These are phyloP conservation scores for Cercospora citrullina DNA, from an alignment of 2,329 filamentous ascomycete genomes.

Conservation along the genomic window DNA sequence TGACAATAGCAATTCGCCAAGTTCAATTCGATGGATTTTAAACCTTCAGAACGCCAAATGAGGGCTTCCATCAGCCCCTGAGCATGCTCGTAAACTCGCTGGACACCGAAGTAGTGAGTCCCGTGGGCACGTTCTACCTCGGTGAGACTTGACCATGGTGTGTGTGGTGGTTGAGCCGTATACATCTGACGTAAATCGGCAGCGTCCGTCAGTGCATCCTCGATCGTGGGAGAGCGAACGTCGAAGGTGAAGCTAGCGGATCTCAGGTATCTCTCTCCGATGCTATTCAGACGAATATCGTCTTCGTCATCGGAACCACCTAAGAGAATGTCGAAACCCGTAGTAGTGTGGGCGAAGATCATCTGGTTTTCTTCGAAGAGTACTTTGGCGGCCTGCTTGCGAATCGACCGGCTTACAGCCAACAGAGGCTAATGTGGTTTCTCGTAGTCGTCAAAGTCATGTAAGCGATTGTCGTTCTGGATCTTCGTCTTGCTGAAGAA, in stretches of 20 bases:
- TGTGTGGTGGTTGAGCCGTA: too few relatives aligned
- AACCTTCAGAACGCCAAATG: not conserved
- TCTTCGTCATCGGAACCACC: not conserved
- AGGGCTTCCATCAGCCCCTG: not conserved
- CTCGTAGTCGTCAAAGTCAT: not conserved
- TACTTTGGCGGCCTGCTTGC: not conserved
- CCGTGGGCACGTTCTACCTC: not conserved
- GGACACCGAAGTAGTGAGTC: not conserved
- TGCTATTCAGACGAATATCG: not conserved
- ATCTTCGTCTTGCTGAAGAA: not conserved
- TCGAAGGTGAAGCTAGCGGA: not conserved
- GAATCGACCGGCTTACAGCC: constrained; percentile 1
- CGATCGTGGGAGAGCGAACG: not conserved
- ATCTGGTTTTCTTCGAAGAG: not conserved
- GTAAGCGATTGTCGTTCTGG: not conserved
- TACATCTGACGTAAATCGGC: not conserved
- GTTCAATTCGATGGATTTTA: not conserved
- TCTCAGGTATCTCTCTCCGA: not conserved
- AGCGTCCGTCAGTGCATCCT: not conserved
- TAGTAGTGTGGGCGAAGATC: not conserved
- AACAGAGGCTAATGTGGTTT: constrained; percentile 1
- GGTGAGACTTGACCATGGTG: not conserved
- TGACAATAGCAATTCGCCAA: not conserved
- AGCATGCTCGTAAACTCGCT: not conserved
- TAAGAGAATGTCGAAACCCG: not conserved